Conservation (phyloP, 805 yeast species). For the Ogataea siamensis region DNA sequence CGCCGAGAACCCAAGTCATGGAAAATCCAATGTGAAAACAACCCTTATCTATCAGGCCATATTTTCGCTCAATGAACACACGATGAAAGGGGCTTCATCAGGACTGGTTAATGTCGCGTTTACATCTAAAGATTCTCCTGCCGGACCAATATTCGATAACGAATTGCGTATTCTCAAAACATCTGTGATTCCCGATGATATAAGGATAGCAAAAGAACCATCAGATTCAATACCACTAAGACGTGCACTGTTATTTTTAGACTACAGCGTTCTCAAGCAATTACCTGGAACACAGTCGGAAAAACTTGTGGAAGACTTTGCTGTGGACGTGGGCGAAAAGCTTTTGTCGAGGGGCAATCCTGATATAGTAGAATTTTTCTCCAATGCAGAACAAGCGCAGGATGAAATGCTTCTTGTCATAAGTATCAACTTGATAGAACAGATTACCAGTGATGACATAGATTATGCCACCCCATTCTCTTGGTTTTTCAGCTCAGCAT, state of each 20-base stretch:
- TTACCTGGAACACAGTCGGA: constrained; percentile 1
- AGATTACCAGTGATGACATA: constrained; percentile 13
- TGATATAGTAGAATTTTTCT: constrained; percentile 19
- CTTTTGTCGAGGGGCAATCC: constrained; percentile 1
- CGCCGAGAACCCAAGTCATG: background rate
- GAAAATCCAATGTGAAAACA: background rate
- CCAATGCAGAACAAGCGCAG: constrained; percentile 1
- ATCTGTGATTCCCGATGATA: constrained; percentile 2
- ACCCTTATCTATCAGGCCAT: constrained; percentile 10
- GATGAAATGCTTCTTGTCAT: constrained; percentile 12
- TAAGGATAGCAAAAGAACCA: background rate
- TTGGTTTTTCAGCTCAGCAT: constrained; percentile 15
- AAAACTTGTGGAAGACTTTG: constrained; percentile 7
- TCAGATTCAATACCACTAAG: constrained; percentile 20
- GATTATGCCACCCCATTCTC: constrained; percentile 7
- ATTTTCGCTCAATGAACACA: constrained; percentile 8
- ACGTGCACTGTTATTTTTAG: constrained; percentile 13
- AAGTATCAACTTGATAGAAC: constrained; percentile 12
- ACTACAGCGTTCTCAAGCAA: constrained; percentile 5
- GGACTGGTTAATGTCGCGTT: constrained; percentile 18
- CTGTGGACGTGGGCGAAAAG: constrained; percentile 9
- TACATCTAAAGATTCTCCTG: constrained; percentile 8
- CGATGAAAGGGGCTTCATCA: constrained; percentile 11
- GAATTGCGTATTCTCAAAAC: constrained; percentile 15
- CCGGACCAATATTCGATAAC: constrained; percentile 20